These are phyloP conservation scores for Sporobolomyces pararoseus DNA, from an alignment of 768 basidiomycete species.

Conservation along the genomic window DNA sequence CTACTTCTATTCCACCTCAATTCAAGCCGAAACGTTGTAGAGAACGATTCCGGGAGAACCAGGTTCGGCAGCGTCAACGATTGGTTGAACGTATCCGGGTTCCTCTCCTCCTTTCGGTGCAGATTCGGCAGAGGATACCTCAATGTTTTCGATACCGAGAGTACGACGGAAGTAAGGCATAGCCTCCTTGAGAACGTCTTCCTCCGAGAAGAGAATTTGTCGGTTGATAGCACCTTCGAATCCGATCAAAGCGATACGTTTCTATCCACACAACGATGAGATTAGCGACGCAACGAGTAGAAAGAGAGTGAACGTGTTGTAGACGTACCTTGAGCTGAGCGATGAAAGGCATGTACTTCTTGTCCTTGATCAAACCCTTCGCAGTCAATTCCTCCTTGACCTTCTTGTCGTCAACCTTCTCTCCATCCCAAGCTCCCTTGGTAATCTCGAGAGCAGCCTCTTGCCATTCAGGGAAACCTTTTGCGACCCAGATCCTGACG, in stretches of 20 bases:
- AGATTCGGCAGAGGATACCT: slow-evolving; percentile 61
- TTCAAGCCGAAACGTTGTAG: slow-evolving; percentile 55
- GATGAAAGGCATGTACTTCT: slow-evolving; percentile 85
- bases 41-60: slow-evolving; percentile 82
- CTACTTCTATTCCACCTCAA: neutral
- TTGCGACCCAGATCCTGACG: slow-evolving; percentile 85
- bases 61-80: slow-evolving; percentile 83
- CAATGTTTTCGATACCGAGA: slow-evolving; percentile 50
- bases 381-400: slow-evolving; percentile 65
- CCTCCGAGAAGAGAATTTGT: slow-evolving; percentile 75
- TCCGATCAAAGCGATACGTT: slow-evolving; percentile 41
- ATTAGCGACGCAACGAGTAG: neutral
- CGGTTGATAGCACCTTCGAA: slow-evolving; percentile 75
- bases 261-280: neutral
- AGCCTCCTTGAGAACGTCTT: slow-evolving; percentile 64
- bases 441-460: slow-evolving; percentile 66
- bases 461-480: slow-evolving; percentile 90
- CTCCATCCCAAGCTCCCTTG: slow-evolving; percentile 29
- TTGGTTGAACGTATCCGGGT: slow-evolving; percentile 61
- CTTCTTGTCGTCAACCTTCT: slow-evolving; percentile 74
- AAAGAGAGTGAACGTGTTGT: neutral
- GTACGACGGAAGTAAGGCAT: slow-evolving; percentile 72
- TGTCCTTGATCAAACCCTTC: slow-evolving; percentile 86
- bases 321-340: slow-evolving; percentile 78
- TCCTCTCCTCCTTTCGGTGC: slow-evolving; percentile 56